Conservation (phyloP, 768 basidiomycete species). For the Tricholoma bakamatsutake region DNA sequence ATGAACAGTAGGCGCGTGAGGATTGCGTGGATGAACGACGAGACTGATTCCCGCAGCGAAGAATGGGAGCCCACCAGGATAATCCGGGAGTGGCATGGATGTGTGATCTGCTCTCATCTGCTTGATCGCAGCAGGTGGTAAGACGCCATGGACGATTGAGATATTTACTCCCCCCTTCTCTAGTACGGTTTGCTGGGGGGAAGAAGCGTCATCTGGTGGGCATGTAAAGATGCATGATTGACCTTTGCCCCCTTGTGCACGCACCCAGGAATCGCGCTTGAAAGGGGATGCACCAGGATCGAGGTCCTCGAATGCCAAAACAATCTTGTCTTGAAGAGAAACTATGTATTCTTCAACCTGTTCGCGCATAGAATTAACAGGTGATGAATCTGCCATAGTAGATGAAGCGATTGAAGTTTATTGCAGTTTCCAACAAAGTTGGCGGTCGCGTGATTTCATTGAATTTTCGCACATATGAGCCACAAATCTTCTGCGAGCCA, state of each 20-base stretch:
- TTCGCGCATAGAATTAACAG: constrained; percentile 55
- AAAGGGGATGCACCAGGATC: constrained; percentile 69
- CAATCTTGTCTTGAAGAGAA: constrained; percentile 74
- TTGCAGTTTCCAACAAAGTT: too few relatives aligned
- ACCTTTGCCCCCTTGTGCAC: constrained; percentile 68
- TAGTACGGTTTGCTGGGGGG: constrained; percentile 45
- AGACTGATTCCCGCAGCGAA: constrained; percentile 90
- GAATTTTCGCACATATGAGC: too few relatives aligned
- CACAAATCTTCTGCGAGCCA: too few relatives aligned
- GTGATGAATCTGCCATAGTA: constrained; percentile 13
- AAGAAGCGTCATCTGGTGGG: constrained; percentile 29
- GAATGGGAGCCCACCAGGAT: constrained; percentile 71
- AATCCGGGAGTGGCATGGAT: constrained; percentile 61
- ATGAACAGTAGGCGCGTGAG: constrained; percentile 90
- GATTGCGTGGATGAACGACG: constrained; percentile 92
- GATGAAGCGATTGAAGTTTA: neutral
- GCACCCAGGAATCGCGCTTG: constrained; percentile 77
- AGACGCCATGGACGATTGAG: constrained; percentile 80
- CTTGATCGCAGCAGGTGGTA: constrained; percentile 85
- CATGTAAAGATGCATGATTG: constrained; percentile 77
- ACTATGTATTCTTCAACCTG: constrained; percentile 75
- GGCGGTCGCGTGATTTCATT: too few relatives aligned
- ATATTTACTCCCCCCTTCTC: constrained; percentile 98
- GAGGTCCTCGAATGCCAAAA: constrained; percentile 67
- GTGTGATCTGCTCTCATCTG: constrained; percentile 95